These are phyloP conservation scores for Tuber umbilicatum DNA, from an alignment of 495 filamentous ascomycete species.

Conservation along the genomic window DNA sequence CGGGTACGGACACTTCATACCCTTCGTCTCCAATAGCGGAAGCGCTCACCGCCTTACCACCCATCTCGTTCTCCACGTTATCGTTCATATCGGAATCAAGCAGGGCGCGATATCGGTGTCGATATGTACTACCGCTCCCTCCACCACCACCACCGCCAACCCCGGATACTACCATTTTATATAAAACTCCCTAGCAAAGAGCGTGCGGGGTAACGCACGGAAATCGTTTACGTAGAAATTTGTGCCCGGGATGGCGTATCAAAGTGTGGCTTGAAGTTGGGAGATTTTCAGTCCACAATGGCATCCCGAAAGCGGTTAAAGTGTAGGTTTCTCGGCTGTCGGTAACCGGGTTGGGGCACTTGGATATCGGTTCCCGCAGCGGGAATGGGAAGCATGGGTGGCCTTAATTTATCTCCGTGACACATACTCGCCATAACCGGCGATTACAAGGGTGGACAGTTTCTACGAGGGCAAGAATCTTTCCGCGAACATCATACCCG, in stretches of 20 bases:
- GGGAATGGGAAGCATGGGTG: not conserved
- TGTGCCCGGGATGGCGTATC: no score
- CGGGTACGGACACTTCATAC: not conserved
- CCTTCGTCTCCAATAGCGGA: not conserved
- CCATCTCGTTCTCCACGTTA: conserved; percentile 15
- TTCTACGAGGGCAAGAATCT: no score
- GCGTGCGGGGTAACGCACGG: not conserved
- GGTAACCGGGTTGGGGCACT: conserved; percentile 2
- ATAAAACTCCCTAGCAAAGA: not conserved
- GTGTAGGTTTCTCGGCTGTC: not conserved
- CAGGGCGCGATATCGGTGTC: conserved; percentile 27
- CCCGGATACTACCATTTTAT: not conserved
- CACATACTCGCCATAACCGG: no score
- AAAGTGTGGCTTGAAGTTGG: not conserved
- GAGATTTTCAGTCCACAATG: no score
- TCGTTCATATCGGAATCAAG: conserved; percentile 27
- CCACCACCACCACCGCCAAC: not conserved
- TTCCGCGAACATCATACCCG: no score
- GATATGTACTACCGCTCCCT: conserved; percentile 15
- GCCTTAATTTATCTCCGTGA: no score
- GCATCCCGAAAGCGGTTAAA: not conserved
- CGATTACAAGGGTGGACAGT: no score
- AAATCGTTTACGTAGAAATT: no score
- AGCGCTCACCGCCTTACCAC: conserved; percentile 6
- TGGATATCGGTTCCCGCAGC: not conserved